phyloP scores from a whole-genome alignment of 2,329 filamentous ascomycete species.

The Fusarium camptoceras region DNA sequence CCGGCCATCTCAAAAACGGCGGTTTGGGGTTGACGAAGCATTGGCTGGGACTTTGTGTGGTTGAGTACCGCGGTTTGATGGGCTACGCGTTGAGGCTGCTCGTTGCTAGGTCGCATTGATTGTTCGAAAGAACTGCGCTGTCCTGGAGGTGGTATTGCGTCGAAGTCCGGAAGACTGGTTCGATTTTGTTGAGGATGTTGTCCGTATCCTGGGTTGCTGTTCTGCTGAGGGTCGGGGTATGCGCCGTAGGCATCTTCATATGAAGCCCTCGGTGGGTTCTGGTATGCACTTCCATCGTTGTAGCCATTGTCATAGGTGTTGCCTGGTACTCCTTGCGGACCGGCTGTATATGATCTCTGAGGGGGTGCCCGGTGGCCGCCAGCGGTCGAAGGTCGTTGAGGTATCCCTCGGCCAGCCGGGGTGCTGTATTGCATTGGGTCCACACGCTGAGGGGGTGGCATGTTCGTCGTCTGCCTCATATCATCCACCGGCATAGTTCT shows the following conservation, averaged over 20 bases:
- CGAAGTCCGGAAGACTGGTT: constrained; percentile 57
- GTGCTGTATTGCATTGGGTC: constrained; percentile 62
- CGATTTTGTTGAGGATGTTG: constrained; percentile 37
- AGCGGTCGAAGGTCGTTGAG: constrained; percentile 67
- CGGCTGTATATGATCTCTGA: constrained; percentile 62
- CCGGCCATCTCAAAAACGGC: constrained; percentile 80
- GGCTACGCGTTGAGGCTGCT: constrained; percentile 61
- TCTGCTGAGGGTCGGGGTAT: constrained; percentile 61
- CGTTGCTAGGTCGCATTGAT: constrained; percentile 55
- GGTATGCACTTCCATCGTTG: constrained; percentile 47
- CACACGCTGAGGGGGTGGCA: constrained; percentile 52
- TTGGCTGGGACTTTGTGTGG: constrained; percentile 75
- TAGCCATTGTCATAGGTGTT: constrained; percentile 51
- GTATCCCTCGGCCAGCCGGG: constrained; percentile 58
- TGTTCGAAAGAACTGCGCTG: constrained; percentile 61
- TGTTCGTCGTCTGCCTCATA: constrained; percentile 55
- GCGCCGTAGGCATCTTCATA: constrained; percentile 66
- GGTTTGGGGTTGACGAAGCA: constrained; percentile 71
- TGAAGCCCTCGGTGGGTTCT: constrained; percentile 50
- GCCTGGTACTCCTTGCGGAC: constrained; percentile 54
- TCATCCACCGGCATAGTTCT: constrained; percentile 70
- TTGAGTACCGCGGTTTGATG: constrained; percentile 66
- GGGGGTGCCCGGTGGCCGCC: constrained; percentile 64
- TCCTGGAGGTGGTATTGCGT: constrained; percentile 52
- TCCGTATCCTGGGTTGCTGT: constrained; percentile 44